Percentiles rank a stretch among this genome's conserved stretches.
phyloP scores from a whole-genome alignment of 768 basidiomycete species.

The Suillus cothurnatus region DNA sequence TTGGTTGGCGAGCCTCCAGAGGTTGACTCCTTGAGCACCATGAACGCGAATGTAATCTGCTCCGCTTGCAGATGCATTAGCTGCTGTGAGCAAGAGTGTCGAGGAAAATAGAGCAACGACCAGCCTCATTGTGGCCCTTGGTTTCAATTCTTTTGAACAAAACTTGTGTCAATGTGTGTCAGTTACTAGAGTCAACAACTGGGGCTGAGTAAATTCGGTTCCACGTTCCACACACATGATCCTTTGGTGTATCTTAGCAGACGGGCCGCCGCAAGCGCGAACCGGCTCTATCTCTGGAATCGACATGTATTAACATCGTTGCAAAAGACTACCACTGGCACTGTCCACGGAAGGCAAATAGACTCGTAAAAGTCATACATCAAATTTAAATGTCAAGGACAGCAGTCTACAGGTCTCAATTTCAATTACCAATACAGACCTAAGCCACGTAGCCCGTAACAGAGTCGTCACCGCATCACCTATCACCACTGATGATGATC shows the following conservation, averaged over 20 bases:
- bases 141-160: not conserved
- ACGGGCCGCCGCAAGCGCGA: not conserved
- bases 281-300: not conserved
- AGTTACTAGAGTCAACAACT: not conserved
- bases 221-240: not conserved
- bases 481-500: not conserved
- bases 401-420: not conserved
- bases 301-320: not conserved
- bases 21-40: conserved; percentile 63
- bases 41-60: conserved; percentile 3
- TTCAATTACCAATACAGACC: not conserved
- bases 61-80: conserved; percentile 4
- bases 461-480: not conserved
- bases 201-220: not conserved
- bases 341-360: not conserved
- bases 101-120: not conserved
- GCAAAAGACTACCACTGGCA: not conserved
- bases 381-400: not conserved
- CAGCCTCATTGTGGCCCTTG: not conserved
- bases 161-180: not conserved
- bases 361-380: not conserved
- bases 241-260: not conserved
- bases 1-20: conserved; percentile 53
- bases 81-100: not conserved
- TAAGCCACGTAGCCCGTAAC: not conserved